phyloP scores from a whole-genome alignment of 805 yeast species.

The Kuraishia hungarica region DNA sequence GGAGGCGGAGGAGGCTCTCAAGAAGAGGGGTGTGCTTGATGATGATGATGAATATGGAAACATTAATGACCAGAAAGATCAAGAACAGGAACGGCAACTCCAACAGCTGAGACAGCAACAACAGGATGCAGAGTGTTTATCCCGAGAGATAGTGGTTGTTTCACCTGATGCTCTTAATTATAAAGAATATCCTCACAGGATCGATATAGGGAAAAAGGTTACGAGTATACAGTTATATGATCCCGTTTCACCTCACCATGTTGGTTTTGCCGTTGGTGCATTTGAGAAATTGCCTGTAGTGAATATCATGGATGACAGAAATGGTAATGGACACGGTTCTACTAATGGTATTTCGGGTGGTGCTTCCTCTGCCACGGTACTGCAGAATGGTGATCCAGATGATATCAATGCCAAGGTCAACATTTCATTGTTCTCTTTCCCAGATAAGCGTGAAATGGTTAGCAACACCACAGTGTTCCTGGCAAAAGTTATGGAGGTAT shows the following conservation, averaged over 20 bases:
- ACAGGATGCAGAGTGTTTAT: conserved; percentile 36
- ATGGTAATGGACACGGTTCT: neutral
- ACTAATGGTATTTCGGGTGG: neutral
- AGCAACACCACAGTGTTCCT: conserved; percentile 70
- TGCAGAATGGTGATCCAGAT: conserved; percentile 10
- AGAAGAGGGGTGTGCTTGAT: conserved; percentile 13
- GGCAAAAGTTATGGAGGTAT: conserved; percentile 73
- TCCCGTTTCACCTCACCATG: conserved; percentile 88
- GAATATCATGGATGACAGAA: conserved; percentile 21
- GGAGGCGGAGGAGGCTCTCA: conserved; percentile 21
- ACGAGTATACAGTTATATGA: conserved; percentile 70
- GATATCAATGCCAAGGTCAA: conserved; percentile 22
- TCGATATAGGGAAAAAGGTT: conserved; percentile 65
- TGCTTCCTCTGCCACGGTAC: neutral
- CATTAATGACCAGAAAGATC: conserved; percentile 22
- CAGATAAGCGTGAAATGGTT: conserved; percentile 48
- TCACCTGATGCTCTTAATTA: conserved; percentile 63
- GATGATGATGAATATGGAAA: conserved; percentile 24
- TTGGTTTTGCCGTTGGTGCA: conserved; percentile 93
- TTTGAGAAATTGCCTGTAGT: conserved; percentile 58
- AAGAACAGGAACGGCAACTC: conserved; percentile 13
- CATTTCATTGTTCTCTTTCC: conserved; percentile 55
- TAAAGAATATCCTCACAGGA: conserved; percentile 67
- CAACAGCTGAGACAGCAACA: conserved; percentile 26
- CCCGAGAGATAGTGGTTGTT: conserved; percentile 47